Percentiles rank a stretch among this genome's conserved stretches.
Evolutionary conservation across 2,329 filamentous ascomycete species (phyloP).

Genomic region (Fusarium bulbicola): DNA sequence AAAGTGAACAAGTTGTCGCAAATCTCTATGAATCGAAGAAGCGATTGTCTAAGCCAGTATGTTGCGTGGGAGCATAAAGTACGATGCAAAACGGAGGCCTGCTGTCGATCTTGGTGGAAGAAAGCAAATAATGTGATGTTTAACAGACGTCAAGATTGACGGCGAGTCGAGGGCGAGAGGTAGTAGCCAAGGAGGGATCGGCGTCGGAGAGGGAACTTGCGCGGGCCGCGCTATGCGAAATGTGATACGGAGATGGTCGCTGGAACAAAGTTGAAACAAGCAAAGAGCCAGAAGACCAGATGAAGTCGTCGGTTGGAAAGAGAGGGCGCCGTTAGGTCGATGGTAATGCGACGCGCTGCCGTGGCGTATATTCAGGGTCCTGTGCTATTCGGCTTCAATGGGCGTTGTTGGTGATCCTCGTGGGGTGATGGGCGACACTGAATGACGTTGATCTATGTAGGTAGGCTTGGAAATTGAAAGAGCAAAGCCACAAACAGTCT

Average conservation of each 20-base stretch:
- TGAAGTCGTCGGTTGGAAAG: constrained; percentile 3
- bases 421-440: constrained; percentile 29
- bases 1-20: constrained; percentile 1
- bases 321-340: constrained; percentile 11
- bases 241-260: constrained; percentile 28
- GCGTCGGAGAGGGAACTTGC: constrained; percentile 30
- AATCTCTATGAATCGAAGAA: constrained; percentile 4
- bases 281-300: constrained; percentile 16
- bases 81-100: neutral
- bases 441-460: constrained; percentile 13
- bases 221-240: constrained; percentile 32
- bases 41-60: neutral
- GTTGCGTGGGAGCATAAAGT: neutral
- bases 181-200: constrained; percentile 35
- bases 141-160: constrained; percentile 22
- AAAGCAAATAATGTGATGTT: constrained; percentile 21
- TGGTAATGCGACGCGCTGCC: constrained; percentile 4
- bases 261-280: constrained; percentile 37
- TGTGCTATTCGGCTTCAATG: constrained; percentile 8
- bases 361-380: constrained; percentile 15
- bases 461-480: neutral
- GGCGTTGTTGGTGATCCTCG: constrained; percentile 33
- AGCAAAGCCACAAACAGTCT: neutral
- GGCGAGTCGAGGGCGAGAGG: constrained; percentile 22
- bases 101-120: neutral